phyloP scores from a whole-genome alignment of 1,284 basidiomycete species.

The Anthracocystis walkeri region DNA sequence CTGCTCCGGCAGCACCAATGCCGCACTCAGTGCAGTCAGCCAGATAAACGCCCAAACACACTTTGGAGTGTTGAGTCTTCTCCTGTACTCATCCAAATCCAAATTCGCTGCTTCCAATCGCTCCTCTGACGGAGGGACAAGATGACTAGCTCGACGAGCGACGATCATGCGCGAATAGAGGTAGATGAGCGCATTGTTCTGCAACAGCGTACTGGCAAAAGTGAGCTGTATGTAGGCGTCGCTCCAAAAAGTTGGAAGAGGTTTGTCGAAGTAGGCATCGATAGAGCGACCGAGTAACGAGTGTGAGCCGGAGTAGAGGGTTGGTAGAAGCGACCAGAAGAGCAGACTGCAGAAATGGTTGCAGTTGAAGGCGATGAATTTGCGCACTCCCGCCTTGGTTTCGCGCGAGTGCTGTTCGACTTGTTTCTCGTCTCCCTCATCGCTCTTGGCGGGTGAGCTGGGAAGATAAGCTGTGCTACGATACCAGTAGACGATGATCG shows the following conservation, averaged over 20 bases:
- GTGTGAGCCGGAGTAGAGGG: background rate
- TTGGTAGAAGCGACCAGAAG: background rate
- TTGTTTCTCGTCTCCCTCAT: background rate
- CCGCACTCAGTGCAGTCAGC: background rate
- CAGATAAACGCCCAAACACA: background rate
- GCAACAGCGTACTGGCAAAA: background rate
- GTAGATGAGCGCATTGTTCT: background rate
- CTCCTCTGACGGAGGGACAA: background rate
- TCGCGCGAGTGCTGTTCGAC: background rate
- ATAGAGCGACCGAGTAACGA: background rate
- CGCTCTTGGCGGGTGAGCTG: background rate
- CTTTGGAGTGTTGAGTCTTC: background rate
- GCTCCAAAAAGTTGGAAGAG: background rate
- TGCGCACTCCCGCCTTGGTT: background rate
- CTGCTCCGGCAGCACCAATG: background rate
- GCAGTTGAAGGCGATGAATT: background rate
- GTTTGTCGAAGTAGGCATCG: background rate
- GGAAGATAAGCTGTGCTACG: background rate
- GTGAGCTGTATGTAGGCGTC: background rate
- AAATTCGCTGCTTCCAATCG: background rate
- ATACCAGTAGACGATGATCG: background rate
- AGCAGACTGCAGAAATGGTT: background rate
- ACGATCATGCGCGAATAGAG: background rate
- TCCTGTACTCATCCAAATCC: background rate
- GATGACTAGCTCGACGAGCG: background rate